phyloP scores from a whole-genome alignment of 495 filamentous ascomycete genomes.

The Penicillium herquei region DNA sequence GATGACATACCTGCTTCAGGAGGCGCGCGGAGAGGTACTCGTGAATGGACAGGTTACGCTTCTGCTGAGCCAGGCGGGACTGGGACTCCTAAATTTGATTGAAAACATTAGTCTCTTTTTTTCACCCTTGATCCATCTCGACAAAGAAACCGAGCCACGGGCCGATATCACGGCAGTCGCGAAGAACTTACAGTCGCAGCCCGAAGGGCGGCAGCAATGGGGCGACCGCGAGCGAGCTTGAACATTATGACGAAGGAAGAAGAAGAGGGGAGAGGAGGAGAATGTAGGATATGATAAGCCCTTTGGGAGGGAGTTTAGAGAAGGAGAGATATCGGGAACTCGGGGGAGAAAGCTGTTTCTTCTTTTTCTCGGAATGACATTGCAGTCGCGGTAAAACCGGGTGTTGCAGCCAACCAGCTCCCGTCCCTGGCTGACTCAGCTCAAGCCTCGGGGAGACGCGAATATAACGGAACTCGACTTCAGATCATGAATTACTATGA shows the following conservation, averaged over 20 bases:
- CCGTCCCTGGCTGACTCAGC: constrained; percentile 26
- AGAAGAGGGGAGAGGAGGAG: constrained; percentile 25
- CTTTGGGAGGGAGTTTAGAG: constrained; percentile 6
- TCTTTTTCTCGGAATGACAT: constrained; percentile 41
- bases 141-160: constrained; percentile 11
- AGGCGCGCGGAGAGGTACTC: constrained; percentile 94
- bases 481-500: not conserved
- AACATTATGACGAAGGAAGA: constrained; percentile 56
- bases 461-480: constrained; percentile 25
- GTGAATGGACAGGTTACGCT: constrained; percentile 89
- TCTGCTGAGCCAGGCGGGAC: constrained; percentile 61
- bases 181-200: constrained; percentile 55
- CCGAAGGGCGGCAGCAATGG: constrained; percentile 64
- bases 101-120: not conserved
- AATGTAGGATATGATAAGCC: constrained; percentile 4
- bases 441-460: constrained; percentile 20
- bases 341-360: constrained; percentile 41
- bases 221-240: constrained; percentile 67
- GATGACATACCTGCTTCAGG: constrained; percentile 69
- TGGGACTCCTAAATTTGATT: constrained; percentile 42
- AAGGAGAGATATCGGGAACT: constrained; percentile 6
- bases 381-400: constrained; percentile 29
- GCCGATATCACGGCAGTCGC: constrained; percentile 15
- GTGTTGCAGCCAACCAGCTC: constrained; percentile 28
- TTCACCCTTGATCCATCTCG: not conserved